Base-by-base conservation (phyloP, 2,329 filamentous ascomycete species). In the Diplocarpon rosae region DNA sequence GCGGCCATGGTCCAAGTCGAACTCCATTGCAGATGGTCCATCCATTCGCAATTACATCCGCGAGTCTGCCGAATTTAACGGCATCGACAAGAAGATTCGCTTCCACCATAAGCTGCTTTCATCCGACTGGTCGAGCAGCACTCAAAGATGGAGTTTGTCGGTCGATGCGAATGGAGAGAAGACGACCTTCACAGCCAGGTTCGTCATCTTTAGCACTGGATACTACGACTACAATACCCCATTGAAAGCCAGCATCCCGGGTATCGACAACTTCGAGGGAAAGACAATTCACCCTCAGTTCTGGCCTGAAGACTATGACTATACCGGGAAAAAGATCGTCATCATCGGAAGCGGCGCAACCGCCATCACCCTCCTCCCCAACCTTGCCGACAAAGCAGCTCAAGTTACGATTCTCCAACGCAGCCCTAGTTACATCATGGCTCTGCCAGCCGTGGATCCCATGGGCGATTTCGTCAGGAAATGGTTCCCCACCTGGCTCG, bases 341-440 rank as follows among this genome's bases (percentile, higher is more conserved):
- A 50, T 59, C 17, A 54, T 59, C 46, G 83, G 83, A n/a, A 54
- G 51, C 13, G 87, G 87, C 7, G 86, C 86, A 2, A 93, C 87
- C 0, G 82, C 85, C 6, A 66, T 90, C 39, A 92, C 86, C 0
- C 69, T 94, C 1, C 62, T 93, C 2, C 87, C 86, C 0, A 74
- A 71, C 37, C 64, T 93, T 37, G 76, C 78, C 1, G 66, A 82
- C 35, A 75, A 72, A 32, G 84, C 83, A 5, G 65, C 64, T 5
- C 72, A 75, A 12, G 78, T 88, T 24, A 90, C 84, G 1, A 86
- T 90, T 76, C 71, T 93, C 2, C 86, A 93, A 64, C 77, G 87
- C 45, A 86, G 79, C 37, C 87, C 87, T 0, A 74, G 72, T 0
- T 89, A 85, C 56, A 71, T 89, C 44, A 53, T 83, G 36, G 66